These are phyloP conservation scores for Stygiomarasmius scandens DNA, from an alignment of 1,284 basidiomycete genomes.

Conservation along the genomic window DNA sequence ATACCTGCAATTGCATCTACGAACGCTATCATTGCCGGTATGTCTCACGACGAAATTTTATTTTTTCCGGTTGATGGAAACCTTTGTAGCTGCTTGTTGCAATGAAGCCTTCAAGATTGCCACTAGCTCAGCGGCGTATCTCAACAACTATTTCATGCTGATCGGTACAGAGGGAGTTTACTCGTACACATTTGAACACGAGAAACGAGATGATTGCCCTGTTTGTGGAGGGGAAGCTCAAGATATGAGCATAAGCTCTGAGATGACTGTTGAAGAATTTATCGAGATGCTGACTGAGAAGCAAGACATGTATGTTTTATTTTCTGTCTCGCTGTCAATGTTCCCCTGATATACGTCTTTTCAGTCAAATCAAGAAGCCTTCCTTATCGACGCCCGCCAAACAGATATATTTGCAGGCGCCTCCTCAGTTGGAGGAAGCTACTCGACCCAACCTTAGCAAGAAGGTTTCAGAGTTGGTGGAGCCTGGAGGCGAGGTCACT, in stretches of 20 bases:
- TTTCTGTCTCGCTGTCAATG: constrained; percentile 2
- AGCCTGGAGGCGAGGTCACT: constrained; percentile 75
- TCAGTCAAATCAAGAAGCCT: constrained; percentile 91
- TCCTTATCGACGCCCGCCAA: constrained; percentile 72
- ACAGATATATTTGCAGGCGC: constrained; percentile 91
- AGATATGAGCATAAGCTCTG: constrained; percentile 66
- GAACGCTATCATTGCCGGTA: constrained; percentile 94
- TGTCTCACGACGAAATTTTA: constrained; percentile 19
- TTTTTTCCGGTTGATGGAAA: not conserved
- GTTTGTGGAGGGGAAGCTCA: constrained; percentile 94
- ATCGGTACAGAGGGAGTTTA: constrained; percentile 97
- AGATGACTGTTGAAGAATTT: constrained; percentile 81
- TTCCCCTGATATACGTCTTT: constrained; percentile 3
- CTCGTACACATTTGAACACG: constrained; percentile 97
- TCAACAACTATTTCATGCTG: constrained; percentile 99
- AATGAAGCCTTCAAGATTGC: constrained; percentile 99
- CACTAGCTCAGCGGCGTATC: constrained; percentile 89
- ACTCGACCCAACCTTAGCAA: constrained; percentile 91
- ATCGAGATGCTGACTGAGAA: constrained; percentile 85
- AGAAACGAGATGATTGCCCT: constrained; percentile 91
- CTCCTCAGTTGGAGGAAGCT: constrained; percentile 84
- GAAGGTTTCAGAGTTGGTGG: constrained; percentile 80
- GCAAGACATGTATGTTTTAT: constrained; percentile 78
- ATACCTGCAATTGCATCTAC: constrained; percentile 98
- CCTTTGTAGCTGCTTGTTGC: constrained; percentile 84